phyloP scores from a whole-genome alignment of 164 flowering plant species.

The Vitis cinerea region DNA sequence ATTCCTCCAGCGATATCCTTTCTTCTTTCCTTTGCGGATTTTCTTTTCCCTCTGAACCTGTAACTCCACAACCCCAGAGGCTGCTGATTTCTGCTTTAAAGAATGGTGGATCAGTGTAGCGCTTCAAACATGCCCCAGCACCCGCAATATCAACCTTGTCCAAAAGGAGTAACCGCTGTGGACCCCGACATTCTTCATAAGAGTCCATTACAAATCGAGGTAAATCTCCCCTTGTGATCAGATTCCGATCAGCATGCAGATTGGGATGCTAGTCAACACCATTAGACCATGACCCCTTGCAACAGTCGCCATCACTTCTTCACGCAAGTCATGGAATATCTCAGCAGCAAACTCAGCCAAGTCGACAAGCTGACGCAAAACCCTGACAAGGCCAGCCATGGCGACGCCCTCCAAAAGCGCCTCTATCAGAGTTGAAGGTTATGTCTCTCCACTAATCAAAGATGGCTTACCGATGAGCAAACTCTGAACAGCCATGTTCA shows the following conservation, averaged over 20 bases:
- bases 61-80: constrained; percentile 25
- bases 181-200: constrained; percentile 95
- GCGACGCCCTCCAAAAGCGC: too few species aligned
- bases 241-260: constrained; percentile 56
- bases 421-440: too few species aligned
- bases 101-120: constrained; percentile 95
- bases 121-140: constrained; percentile 96
- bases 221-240: constrained; percentile 72
- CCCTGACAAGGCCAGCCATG: too few species aligned
- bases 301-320: too few species aligned
- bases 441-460: too few species aligned
- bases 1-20: constrained; percentile 66
- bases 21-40: constrained; percentile 73
- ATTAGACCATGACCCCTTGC: too few species aligned
- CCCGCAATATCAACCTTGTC: constrained; percentile 99
- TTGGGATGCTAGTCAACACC: constrained; percentile 95
- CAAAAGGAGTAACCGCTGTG: constrained; percentile 84
- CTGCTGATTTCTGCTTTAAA: constrained; percentile 54
- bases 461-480: too few species aligned
- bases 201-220: constrained; percentile 98
- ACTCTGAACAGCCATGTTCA: too few species aligned
- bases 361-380: too few species aligned
- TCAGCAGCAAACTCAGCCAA: too few species aligned
- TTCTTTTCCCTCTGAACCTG: constrained; percentile 67
- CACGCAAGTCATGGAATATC: too few species aligned